Evolutionary conservation across 192 early-diverging fungal genomes (phyloP), one percentile per base, ranked within the genome.

Genomic region (Jimgerdemannia flammicorona): DNA sequence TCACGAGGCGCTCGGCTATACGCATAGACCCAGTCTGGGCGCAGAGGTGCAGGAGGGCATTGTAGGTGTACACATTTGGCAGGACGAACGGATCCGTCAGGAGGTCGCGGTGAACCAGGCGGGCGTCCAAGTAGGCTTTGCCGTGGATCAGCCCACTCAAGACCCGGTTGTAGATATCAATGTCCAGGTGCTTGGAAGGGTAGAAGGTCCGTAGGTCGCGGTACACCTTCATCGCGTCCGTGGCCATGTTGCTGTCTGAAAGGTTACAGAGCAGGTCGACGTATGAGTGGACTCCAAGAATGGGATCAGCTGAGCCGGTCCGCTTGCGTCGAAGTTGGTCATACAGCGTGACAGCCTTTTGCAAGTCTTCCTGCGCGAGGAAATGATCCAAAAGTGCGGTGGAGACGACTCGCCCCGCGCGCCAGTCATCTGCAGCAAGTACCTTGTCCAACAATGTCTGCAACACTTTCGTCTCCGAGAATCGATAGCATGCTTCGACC

Each of bases 21-120:
- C 64, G 40, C 6, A 44, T 59, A n/a, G 72, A 41, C n/a, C 77
- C 77, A 1, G 72, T 73, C 19, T 78, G 77, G 43, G 66, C 71
- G 64, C 72, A 78, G 14, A 78, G 40, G 11, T 29, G 43, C 44
- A 68, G 74, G 4, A 78, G 19, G 10, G 49, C 14, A 0, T 20
- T 18, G 18, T 10, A 44, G 9, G 71, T 14, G 8, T 59, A 8
- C 54, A 54, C 70, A 18, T 64, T 66, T 10, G 17, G 63, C 11
- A 29, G 41, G 19, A 20, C 54, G 9, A 40, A 43, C 39, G 3
- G 64, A 4, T 64, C 10, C 9, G 65, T n/a, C n/a, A 70, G 19
- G 17, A 59, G 64, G n/a, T 49, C 19, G 65, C 29, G 11, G 43
- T 72, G 2, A 10, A 64, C 64, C 18, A 17, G 18, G 3, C 6